phyloP scores from a whole-genome alignment of 805 yeast species.

The Tetrapisispora nanseiensis region DNA sequence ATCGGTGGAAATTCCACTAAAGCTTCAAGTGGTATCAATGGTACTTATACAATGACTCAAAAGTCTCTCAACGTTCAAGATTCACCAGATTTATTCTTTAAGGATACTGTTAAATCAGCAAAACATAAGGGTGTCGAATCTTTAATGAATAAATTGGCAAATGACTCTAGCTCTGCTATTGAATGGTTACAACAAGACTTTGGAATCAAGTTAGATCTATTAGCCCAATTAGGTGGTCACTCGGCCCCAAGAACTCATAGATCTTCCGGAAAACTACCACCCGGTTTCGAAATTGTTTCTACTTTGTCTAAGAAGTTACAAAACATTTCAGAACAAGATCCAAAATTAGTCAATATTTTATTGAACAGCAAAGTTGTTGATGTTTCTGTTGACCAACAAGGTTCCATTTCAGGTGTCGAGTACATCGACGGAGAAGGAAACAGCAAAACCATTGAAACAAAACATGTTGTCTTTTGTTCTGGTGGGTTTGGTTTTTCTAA shows the following conservation, averaged over 20 bases:
- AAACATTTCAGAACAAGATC: slow-evolving; percentile 19
- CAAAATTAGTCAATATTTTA: slow-evolving; percentile 28
- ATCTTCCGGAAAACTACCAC: slow-evolving; percentile 50
- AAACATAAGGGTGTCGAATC: slow-evolving; percentile 48
- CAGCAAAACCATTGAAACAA: slow-evolving; percentile 21
- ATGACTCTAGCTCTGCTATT: slow-evolving; percentile 56
- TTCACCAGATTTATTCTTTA: slow-evolving; percentile 46
- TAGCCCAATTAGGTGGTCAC: slow-evolving; percentile 74
- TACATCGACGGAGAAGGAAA: slow-evolving; percentile 29
- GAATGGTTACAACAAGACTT: slow-evolving; percentile 63
- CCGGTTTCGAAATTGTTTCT: slow-evolving; percentile 49
- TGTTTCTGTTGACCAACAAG: slow-evolving; percentile 18
- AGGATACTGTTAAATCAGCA: slow-evolving; percentile 63
- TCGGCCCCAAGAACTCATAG: slow-evolving; percentile 74
- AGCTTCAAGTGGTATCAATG: slow-evolving; percentile 60
- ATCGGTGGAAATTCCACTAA: slow-evolving; percentile 53
- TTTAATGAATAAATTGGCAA: slow-evolving; percentile 49
- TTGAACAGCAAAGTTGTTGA: slow-evolving; percentile 33
- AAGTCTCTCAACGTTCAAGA: slow-evolving; percentile 41
- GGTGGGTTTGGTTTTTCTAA: slow-evolving; percentile 45
- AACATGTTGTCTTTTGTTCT: slow-evolving; percentile 42
- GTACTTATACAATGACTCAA: slow-evolving; percentile 59
- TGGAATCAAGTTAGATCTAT: slow-evolving; percentile 53
- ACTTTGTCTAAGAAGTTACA: slow-evolving; percentile 34
- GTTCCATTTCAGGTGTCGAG: slow-evolving; percentile 35